phyloP scores from a whole-genome alignment of 768 basidiomycete genomes.

The Boletus barrowsii region DNA sequence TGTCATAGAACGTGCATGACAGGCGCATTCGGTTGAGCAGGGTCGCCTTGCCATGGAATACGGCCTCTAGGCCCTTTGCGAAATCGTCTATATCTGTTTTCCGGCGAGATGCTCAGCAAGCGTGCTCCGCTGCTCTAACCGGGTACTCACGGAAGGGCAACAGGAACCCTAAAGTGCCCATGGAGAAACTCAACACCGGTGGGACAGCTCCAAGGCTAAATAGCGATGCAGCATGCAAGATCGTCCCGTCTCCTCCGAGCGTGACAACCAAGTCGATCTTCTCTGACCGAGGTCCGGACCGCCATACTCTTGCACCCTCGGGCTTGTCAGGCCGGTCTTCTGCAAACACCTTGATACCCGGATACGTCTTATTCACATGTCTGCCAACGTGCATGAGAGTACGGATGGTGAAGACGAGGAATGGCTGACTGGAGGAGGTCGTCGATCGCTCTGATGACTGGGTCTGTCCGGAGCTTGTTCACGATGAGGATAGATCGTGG shows the following conservation, averaged over 20 bases:
- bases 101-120: slow-evolving; percentile 2
- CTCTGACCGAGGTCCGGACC: slow-evolving; percentile 47
- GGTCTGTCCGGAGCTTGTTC: slow-evolving; percentile 76
- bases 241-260: slow-evolving; percentile 92
- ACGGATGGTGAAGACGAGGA: neutral
- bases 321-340: slow-evolving; percentile 67
- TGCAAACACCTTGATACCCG: slow-evolving; percentile 60
- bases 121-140: neutral
- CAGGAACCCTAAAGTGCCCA: slow-evolving; percentile 89
- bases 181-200: slow-evolving; percentile 64
- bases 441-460: slow-evolving; percentile 73
- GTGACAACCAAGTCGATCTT: slow-evolving; percentile 87
- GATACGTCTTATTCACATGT: slow-evolving; percentile 56
- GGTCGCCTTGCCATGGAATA: slow-evolving; percentile 76
- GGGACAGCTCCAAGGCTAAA: slow-evolving; percentile 91
- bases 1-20: slow-evolving; percentile 72
- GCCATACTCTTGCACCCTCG: slow-evolving; percentile 63
- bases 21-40: slow-evolving; percentile 89
- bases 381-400: slow-evolving; percentile 32
- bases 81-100: slow-evolving; percentile 83
- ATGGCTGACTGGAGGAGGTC: slow-evolving; percentile 62
- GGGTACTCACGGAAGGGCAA: slow-evolving; percentile 81
- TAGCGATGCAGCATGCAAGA: slow-evolving; percentile 87
- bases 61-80: slow-evolving; percentile 72
- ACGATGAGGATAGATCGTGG: slow-evolving; percentile 71